Percentiles rank a stretch among this genome's conserved stretches.
These are phyloP conservation scores for Parietichytrium sp. DNA, from an alignment of 108 stramenopile genomes.

Conservation along the genomic window DNA sequence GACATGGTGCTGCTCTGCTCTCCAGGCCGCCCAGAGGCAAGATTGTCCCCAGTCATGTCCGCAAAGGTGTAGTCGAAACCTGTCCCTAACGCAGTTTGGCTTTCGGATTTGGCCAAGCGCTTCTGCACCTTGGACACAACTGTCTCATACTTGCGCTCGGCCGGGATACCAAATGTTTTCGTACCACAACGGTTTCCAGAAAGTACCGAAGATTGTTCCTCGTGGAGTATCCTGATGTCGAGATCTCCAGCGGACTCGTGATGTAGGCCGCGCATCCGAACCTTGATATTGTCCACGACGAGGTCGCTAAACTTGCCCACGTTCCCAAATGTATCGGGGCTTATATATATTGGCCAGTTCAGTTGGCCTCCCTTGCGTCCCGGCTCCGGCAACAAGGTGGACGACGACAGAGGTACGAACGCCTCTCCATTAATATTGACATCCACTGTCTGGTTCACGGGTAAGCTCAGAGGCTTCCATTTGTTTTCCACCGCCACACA, in stretches of 20 bases:
- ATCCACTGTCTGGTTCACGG: not conserved
- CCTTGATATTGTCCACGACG: not conserved
- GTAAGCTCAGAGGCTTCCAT: no score
- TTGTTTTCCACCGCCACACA: no score
- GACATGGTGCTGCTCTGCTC: not conserved
- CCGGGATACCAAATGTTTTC: not conserved
- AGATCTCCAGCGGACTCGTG: constrained; percentile 9
- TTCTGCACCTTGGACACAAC: not conserved
- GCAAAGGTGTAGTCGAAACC: constrained; percentile 15
- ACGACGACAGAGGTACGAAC: not conserved
- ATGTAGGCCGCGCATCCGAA: not conserved
- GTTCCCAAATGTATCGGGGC: constrained; percentile 6
- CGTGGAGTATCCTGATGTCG: not conserved
- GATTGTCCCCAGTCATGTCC: not conserved
- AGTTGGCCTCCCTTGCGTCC: not conserved
- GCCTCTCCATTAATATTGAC: not conserved
- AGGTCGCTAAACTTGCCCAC: constrained; percentile 13
- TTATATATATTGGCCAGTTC: constrained; percentile 36
- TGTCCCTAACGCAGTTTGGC: not conserved
- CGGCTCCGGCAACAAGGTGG: constrained; percentile 2
- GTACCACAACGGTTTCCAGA: not conserved
- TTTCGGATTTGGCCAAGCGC: not conserved
- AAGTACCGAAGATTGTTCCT: not conserved
- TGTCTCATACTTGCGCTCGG: not conserved
- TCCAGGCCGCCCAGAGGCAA: not conserved